A percentile compares a stretch with the other conserved stretches of the same genome.
Conservation (phyloP, 2,329 filamentous ascomycete genomes). For the Davidsoniella australis region DNA sequence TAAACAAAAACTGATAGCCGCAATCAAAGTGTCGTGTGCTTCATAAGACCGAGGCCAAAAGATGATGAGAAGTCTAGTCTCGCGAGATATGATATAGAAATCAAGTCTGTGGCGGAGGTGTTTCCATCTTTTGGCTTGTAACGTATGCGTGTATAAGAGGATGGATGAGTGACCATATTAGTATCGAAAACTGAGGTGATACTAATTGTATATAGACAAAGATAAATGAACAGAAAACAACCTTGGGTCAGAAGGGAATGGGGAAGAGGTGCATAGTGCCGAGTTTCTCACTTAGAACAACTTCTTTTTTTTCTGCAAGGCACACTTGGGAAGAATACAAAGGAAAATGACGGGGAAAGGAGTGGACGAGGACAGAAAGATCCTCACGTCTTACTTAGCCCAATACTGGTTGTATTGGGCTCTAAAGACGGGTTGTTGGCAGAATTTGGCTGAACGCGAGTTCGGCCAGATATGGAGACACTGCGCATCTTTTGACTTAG, state of each 20-base stretch:
- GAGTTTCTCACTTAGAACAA: not conserved
- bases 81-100: not conserved
- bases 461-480: constrained; percentile 41
- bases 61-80: no score
- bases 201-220: no score
- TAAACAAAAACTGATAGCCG: no score
- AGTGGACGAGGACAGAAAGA: not conserved
- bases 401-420: constrained; percentile 19
- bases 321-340: not conserved
- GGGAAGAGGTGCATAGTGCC: not conserved
- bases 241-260: not conserved
- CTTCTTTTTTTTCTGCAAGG: not conserved
- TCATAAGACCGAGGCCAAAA: not conserved
- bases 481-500: constrained; percentile 43
- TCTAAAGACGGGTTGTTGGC: constrained; percentile 31
- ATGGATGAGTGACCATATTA: not conserved
- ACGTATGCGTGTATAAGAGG: not conserved
- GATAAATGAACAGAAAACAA: no score
- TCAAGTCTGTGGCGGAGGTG: not conserved
- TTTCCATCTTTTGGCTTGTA: not conserved
- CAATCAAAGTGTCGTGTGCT: constrained; percentile 4
- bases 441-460: constrained; percentile 43
- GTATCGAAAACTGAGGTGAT: no score
- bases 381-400: not conserved
- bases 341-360: not conserved